Conservation (phyloP, 2,329 filamentous ascomycete species). For the Sclerotinia nivalis region DNA sequence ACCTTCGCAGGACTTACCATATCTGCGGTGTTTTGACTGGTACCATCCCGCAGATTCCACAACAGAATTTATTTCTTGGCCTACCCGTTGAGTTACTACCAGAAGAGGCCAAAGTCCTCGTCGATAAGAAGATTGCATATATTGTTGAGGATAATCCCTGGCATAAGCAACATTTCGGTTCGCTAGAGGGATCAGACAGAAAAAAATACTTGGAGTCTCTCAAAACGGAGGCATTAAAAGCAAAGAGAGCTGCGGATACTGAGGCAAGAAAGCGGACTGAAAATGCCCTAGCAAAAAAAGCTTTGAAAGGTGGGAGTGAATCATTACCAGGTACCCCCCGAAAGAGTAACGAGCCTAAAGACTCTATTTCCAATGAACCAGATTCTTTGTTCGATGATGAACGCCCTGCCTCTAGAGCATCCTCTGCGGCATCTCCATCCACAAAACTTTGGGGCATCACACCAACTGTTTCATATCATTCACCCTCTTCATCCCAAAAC, state of each 20-base stretch:
- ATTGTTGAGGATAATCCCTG: slow-evolving; percentile 76
- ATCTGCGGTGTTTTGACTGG: slow-evolving; percentile 86
- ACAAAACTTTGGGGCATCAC: slow-evolving; percentile 43
- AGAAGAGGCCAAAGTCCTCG: slow-evolving; percentile 81
- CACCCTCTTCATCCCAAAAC: slow-evolving; percentile 39
- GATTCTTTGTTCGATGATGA: slow-evolving; percentile 36
- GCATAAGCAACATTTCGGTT: slow-evolving; percentile 65
- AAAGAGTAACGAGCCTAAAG: slow-evolving; percentile 12
- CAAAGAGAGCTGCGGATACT: slow-evolving; percentile 45
- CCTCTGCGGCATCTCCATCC: slow-evolving; percentile 29
- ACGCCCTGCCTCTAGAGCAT: slow-evolving; percentile 43
- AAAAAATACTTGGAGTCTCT: slow-evolving; percentile 64
- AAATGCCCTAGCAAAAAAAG: slow-evolving; percentile 36
- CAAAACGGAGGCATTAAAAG: slow-evolving; percentile 47
- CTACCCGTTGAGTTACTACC: slow-evolving; percentile 86
- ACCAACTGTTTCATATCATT: slow-evolving; percentile 48
- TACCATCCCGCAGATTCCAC: slow-evolving; percentile 85
- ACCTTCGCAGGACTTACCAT: slow-evolving; percentile 75
- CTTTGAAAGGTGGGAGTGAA: slow-evolving; percentile 31
- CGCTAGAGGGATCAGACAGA: slow-evolving; percentile 58
- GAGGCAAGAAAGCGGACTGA: slow-evolving; percentile 33
- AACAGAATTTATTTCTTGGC: slow-evolving; percentile 91
- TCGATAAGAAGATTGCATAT: slow-evolving; percentile 74
- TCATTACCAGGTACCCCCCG: slow-evolving; percentile 19
- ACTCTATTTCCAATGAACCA: slow-evolving; percentile 21